phyloP scores from a whole-genome alignment of 2,329 filamentous ascomycete species.

The Helotiales sp. region DNA sequence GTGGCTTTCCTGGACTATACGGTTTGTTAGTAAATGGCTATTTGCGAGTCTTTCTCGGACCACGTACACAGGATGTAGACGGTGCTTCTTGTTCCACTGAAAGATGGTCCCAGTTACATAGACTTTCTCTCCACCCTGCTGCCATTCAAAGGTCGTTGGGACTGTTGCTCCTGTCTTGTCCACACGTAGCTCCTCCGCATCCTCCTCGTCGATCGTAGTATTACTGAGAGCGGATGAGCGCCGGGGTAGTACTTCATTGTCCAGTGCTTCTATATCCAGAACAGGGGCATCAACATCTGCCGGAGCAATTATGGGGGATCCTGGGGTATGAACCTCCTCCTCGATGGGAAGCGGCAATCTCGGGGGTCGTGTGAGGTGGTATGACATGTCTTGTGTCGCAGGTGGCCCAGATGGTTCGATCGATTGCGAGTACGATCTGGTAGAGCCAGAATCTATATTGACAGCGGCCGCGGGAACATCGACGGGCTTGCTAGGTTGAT shows the following conservation, averaged over 20 bases:
- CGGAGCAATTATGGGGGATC: slow-evolving; percentile 82
- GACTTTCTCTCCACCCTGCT: slow-evolving; percentile 73
- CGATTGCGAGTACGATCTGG: slow-evolving; percentile 42
- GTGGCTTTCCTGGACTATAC: slow-evolving; percentile 42
- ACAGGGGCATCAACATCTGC: slow-evolving; percentile 48
- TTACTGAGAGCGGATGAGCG: slow-evolving; percentile 61
- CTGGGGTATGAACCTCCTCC: slow-evolving; percentile 84
- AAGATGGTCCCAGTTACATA: slow-evolving; percentile 98
- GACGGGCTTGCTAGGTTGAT: slow-evolving; percentile 56
- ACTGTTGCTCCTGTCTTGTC: slow-evolving; percentile 77
- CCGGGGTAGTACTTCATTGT: slow-evolving; percentile 47
- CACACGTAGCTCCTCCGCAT: slow-evolving; percentile 74
- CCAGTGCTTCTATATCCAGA: slow-evolving; percentile 44
- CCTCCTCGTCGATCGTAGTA: slow-evolving; percentile 75
- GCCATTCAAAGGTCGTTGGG: slow-evolving; percentile 85
- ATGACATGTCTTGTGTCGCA: slow-evolving; percentile 49
- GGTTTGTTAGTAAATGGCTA: slow-evolving; percentile 7
- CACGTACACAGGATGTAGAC: slow-evolving; percentile 76
- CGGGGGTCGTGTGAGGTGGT: slow-evolving; percentile 70
- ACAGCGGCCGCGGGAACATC: slow-evolving; percentile 43
- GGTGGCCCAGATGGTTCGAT: slow-evolving; percentile 52
- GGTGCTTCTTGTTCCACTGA: slow-evolving; percentile 94
- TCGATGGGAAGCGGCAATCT: slow-evolving; percentile 91
- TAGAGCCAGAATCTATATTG: slow-evolving; percentile 28
- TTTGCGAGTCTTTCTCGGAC: too few species aligned